Conservation (phyloP, 805 yeast species). For the Candida parachauliodes region DNA sequence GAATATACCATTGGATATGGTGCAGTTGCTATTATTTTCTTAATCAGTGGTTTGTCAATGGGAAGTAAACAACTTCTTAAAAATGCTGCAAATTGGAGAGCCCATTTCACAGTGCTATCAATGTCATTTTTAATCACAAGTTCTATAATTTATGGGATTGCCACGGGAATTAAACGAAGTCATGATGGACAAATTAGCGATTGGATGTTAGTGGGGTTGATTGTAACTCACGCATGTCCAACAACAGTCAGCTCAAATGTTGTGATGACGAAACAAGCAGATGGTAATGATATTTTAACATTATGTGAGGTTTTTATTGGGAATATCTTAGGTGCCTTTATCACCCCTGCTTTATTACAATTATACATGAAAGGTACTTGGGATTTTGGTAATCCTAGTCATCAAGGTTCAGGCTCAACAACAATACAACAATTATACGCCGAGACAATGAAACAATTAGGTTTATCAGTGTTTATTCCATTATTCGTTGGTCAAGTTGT, state of each 20-base stretch:
- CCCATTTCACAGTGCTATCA: slow-evolving; percentile 66
- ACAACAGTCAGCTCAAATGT: slow-evolving; percentile 91
- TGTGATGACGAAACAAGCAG: slow-evolving; percentile 84
- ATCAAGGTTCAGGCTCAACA: slow-evolving; percentile 44
- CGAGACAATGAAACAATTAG: slow-evolving; percentile 83
- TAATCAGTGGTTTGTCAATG: slow-evolving; percentile 80
- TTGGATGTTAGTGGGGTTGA: slow-evolving; percentile 78
- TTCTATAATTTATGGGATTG: slow-evolving; percentile 69
- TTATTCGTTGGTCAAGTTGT: slow-evolving; percentile 82
- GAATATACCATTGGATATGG: slow-evolving; percentile 79
- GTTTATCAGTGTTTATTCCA: slow-evolving; percentile 80
- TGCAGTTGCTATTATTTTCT: slow-evolving; percentile 81
- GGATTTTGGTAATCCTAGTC: slow-evolving; percentile 72
- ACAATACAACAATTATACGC: slow-evolving; percentile 58
- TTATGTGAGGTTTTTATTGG: slow-evolving; percentile 85
- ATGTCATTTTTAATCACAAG: slow-evolving; percentile 71
- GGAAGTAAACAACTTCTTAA: slow-evolving; percentile 54
- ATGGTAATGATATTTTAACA: slow-evolving; percentile 76
- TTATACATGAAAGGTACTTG: slow-evolving; percentile 60
- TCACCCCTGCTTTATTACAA: slow-evolving; percentile 82
- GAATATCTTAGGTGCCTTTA: slow-evolving; percentile 78
- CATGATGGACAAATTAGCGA: slow-evolving; percentile 56
- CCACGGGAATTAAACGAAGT: slow-evolving; percentile 61
- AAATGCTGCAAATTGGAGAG: slow-evolving; percentile 78
- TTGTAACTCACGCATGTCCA: slow-evolving; percentile 84